Evolutionary conservation across 2,329 filamentous ascomycete species (phyloP).

Genomic region (Tolypocladium endophyticum): DNA sequence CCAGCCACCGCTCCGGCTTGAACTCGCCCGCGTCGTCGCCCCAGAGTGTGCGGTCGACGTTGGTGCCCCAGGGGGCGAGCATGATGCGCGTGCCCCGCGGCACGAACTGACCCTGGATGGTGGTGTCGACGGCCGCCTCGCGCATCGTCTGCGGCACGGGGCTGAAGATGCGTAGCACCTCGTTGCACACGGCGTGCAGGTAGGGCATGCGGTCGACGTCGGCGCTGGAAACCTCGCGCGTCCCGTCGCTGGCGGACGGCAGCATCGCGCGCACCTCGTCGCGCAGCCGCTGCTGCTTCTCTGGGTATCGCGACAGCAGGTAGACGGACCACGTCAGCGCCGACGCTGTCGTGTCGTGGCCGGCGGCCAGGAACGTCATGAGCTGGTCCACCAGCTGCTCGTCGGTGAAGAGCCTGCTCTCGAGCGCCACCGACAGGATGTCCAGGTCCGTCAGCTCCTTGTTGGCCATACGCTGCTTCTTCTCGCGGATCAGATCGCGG

Average conservation of each 20-base stretch:
- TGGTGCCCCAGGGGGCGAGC: constrained; percentile 56
- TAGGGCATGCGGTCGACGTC: constrained; percentile 68
- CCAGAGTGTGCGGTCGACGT: constrained; percentile 62
- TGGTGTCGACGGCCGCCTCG: constrained; percentile 52
- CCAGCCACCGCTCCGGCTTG: constrained; percentile 69
- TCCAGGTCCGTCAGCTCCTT: constrained; percentile 49
- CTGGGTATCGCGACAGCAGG: constrained; percentile 53
- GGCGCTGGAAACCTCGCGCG: constrained; percentile 22
- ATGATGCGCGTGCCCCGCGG: constrained; percentile 62
- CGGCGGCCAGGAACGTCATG: constrained; percentile 81
- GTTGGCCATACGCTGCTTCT: constrained; percentile 44
- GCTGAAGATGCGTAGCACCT: constrained; percentile 62
- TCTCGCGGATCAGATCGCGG: constrained; percentile 57
- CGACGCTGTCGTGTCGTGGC: constrained; percentile 70
- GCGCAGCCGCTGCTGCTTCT: constrained; percentile 56
- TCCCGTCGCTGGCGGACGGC: constrained; percentile 32
- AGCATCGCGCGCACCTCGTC: constrained; percentile 54
- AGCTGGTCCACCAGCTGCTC: constrained; percentile 78
- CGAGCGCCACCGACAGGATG: constrained; percentile 71
- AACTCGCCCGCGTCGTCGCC: constrained; percentile 65
- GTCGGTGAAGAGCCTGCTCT: constrained; percentile 65
- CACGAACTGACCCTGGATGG: constrained; percentile 52
- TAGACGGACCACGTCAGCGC: constrained; percentile 69
- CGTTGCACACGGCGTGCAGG: constrained; percentile 67
- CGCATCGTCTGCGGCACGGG: constrained; percentile 65